Evolutionary conservation across 129 eudicot species (phyloP).

Genomic region (Flaveria trinervia): DNA sequence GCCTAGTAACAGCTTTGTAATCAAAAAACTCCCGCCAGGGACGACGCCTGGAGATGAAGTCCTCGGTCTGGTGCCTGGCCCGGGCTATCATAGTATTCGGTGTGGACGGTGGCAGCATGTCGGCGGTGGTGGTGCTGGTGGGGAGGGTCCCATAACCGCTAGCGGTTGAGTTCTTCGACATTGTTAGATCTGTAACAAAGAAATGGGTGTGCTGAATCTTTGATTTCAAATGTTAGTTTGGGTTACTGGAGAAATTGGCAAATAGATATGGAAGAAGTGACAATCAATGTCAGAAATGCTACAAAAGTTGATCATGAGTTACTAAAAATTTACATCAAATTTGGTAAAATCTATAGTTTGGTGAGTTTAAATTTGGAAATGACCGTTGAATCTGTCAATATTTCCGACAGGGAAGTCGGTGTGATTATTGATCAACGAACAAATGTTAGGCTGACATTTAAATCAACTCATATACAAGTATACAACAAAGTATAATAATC

Average conservation of each 20-base stretch:
- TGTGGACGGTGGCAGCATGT: constrained; percentile 5
- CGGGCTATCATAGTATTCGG: constrained; percentile 30
- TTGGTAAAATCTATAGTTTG: constrained; percentile 14
- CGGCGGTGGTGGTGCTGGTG: constrained; percentile 21
- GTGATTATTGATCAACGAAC: constrained; percentile 9
- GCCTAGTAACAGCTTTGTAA: constrained; percentile 41
- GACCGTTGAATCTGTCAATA: constrained; percentile 30
- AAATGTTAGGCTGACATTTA: constrained; percentile 25
- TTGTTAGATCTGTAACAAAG: constrained; percentile 22
- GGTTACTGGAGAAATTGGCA: constrained; percentile 1
- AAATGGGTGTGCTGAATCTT: background rate
- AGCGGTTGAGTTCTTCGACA: constrained; percentile 38
- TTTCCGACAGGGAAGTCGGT: constrained; percentile 17
- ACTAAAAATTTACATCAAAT: background rate
- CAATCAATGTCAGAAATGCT: constrained; percentile 1
- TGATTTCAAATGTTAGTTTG: background rate
- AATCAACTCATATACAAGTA: background rate
- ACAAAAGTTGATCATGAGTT: background rate
- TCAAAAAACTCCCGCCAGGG: constrained; percentile 65
- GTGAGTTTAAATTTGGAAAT: constrained; percentile 31
- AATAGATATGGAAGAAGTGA: background rate
- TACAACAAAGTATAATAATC: background rate
- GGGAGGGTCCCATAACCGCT: constrained; percentile 45
- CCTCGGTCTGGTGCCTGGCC: constrained; percentile 39
- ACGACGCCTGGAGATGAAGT: constrained; percentile 53